phyloP scores from a whole-genome alignment of 305 asterid genomes.

The Caryopteris hybrid region DNA sequence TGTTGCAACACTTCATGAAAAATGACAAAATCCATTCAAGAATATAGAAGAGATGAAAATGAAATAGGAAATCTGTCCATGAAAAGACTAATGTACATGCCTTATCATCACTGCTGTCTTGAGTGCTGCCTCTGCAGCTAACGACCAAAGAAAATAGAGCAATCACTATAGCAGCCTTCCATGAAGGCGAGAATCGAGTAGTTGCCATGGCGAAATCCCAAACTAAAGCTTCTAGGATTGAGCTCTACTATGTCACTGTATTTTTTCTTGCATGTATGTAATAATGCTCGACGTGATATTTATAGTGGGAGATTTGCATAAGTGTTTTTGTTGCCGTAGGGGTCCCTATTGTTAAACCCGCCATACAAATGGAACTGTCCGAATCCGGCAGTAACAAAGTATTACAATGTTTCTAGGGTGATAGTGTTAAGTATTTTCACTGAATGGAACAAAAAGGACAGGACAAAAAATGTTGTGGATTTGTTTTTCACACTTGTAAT shows the following conservation, averaged over 20 bases:
- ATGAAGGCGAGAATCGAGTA: background rate
- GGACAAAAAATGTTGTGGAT: background rate
- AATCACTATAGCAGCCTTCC: conserved; percentile 15
- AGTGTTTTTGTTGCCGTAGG: background rate
- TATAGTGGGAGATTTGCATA: background rate
- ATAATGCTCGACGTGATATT: background rate
- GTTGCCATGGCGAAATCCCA: conserved; percentile 25
- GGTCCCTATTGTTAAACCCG: conserved; percentile 12
- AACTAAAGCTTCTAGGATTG: no score
- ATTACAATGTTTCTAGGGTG: background rate
- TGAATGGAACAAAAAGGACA: background rate
- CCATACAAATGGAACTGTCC: conserved; percentile 7
- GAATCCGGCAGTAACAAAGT: conserved; percentile 16
- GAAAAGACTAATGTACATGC: conserved; percentile 8
- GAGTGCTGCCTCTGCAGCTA: conserved; percentile 14
- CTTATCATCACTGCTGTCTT: conserved; percentile 26
- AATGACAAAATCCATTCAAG: no score
- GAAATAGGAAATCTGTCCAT: background rate
- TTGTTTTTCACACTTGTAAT: no score
- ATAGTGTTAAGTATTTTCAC: background rate
- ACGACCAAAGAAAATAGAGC: conserved; percentile 17
- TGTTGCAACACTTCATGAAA: no score
- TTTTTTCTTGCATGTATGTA: conserved; percentile 1
- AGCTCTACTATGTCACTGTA: no score
- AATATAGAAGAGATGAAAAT: background rate